A percentile compares a stretch with the other conserved stretches of the same genome.
Conservation (phyloP, 345 rosid species). For the Salix caprea region DNA sequence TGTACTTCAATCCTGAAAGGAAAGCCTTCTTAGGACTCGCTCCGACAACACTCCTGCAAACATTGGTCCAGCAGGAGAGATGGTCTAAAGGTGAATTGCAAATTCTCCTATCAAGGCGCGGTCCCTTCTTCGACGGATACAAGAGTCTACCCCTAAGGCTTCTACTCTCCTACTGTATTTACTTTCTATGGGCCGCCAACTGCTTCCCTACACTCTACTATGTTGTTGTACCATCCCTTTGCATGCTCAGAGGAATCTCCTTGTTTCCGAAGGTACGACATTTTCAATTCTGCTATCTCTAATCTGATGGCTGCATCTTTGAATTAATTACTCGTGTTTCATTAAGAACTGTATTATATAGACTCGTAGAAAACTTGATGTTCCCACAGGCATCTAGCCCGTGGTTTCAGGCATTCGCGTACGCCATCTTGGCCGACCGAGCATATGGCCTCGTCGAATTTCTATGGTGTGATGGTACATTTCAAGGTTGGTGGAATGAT, state of each 20-base stretch:
- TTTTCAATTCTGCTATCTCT: not conserved
- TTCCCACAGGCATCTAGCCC: slow-evolving; percentile 45
- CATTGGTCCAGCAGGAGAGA: slow-evolving; percentile 65
- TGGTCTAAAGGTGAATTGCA: slow-evolving; percentile 80
- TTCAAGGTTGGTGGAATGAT: slow-evolving; percentile 71
- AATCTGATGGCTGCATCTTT: too few species aligned
- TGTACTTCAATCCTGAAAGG: slow-evolving; percentile 49
- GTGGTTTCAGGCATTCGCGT: slow-evolving; percentile 64
- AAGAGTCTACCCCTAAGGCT: slow-evolving; percentile 50
- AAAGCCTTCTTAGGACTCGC: slow-evolving; percentile 58
- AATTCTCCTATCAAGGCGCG: slow-evolving; percentile 48
- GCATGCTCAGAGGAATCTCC: slow-evolving; percentile 50
- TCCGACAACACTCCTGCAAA: slow-evolving; percentile 52
- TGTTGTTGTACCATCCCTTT: slow-evolving; percentile 54
- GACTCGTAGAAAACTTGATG: too few species aligned
- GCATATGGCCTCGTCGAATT: slow-evolving; percentile 50
- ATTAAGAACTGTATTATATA: too few species aligned
- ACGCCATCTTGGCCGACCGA: slow-evolving; percentile 28
- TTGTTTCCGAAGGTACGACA: slow-evolving; percentile 59
- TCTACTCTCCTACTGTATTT: slow-evolving; percentile 40
- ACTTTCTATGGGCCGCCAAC: slow-evolving; percentile 56
- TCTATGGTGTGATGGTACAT: slow-evolving; percentile 53
- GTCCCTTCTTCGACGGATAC: slow-evolving; percentile 49
- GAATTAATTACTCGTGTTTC: too few species aligned
- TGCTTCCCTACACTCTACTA: slow-evolving; percentile 45